Conservation (phyloP, 495 filamentous ascomycete genomes). For the Penicillium cinerascens region DNA sequence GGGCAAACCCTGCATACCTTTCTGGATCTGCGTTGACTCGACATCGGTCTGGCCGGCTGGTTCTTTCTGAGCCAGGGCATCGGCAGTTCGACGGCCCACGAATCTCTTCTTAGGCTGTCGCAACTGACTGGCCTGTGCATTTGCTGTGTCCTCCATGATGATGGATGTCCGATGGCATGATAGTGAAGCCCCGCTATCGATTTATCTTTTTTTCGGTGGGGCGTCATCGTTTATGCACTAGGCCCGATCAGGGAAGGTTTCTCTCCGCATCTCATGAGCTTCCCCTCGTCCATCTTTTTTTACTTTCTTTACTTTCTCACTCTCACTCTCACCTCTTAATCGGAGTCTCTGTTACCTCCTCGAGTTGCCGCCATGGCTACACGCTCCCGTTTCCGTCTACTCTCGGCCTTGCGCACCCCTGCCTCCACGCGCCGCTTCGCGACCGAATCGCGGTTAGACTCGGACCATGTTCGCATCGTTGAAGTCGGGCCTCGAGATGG, state of each 20-base stretch:
- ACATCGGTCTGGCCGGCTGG: slow-evolving; percentile 52
- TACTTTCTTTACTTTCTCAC: not conserved
- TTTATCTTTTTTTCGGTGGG: slow-evolving; percentile 17
- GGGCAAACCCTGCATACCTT: slow-evolving; percentile 26
- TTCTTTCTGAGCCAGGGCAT: slow-evolving; percentile 48
- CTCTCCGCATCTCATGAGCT: slow-evolving; percentile 25
- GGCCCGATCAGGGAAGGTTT: slow-evolving; percentile 14
- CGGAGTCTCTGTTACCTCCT: not conserved
- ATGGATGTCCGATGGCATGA: not conserved
- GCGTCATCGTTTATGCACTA: slow-evolving; percentile 10
- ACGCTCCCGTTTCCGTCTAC: slow-evolving; percentile 22
- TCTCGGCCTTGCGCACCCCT: slow-evolving; percentile 34
- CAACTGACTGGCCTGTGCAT: slow-evolving; percentile 15
- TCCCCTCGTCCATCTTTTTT: not conserved
- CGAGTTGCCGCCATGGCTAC: slow-evolving; percentile 18
- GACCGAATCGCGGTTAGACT: slow-evolving; percentile 47
- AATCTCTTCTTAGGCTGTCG: slow-evolving; percentile 73
- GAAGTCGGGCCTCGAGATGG: slow-evolving; percentile 95
- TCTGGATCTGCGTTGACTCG: slow-evolving; percentile 53
- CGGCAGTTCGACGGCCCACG: slow-evolving; percentile 64
- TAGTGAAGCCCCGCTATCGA: slow-evolving; percentile 7
- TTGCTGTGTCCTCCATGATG: slow-evolving; percentile 15
- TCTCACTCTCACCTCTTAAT: slow-evolving; percentile 4
- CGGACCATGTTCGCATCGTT: slow-evolving; percentile 64
- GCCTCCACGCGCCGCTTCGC: slow-evolving; percentile 31